Evolutionary conservation across 768 basidiomycete species (phyloP).

Genomic region (Boletellus emodensis): DNA sequence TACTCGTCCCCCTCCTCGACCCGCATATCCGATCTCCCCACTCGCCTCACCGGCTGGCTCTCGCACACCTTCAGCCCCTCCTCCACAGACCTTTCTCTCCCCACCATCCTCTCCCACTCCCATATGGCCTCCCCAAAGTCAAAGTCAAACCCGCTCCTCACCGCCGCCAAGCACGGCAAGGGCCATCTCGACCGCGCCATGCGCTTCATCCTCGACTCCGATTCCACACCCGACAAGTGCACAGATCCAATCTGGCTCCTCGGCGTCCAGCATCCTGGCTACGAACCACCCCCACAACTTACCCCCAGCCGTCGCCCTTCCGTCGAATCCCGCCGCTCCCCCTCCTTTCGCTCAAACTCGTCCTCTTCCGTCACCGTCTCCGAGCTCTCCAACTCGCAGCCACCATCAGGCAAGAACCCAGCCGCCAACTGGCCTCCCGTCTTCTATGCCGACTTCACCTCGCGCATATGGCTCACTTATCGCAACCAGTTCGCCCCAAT

Average conservation of each 20-base stretch:
- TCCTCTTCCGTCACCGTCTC: slow-evolving; percentile 37
- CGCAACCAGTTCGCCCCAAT: slow-evolving; percentile 84
- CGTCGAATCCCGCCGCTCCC: slow-evolving; percentile 37
- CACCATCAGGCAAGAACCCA: slow-evolving; percentile 29
- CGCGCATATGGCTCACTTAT: slow-evolving; percentile 89
- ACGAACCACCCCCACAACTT: slow-evolving; percentile 41
- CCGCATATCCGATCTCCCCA: slow-evolving; percentile 66
- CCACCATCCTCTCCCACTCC: slow-evolving; percentile 51
- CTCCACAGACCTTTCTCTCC: slow-evolving; percentile 67
- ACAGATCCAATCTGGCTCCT: slow-evolving; percentile 85
- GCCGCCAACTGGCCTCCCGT: slow-evolving; percentile 65
- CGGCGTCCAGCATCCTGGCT: slow-evolving; percentile 77
- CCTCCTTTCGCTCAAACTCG: slow-evolving; percentile 43
- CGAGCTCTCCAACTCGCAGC: slow-evolving; percentile 37
- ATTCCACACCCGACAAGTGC: slow-evolving; percentile 80
- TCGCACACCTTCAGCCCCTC: slow-evolving; percentile 73
- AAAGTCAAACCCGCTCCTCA: slow-evolving; percentile 51
- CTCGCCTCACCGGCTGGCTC: slow-evolving; percentile 77
- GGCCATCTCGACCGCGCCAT: slow-evolving; percentile 80
- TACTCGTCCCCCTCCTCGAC: slow-evolving; percentile 44
- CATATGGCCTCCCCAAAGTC: slow-evolving; percentile 40
- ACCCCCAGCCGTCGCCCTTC: slow-evolving; percentile 37
- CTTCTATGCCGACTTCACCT: slow-evolving; percentile 88
- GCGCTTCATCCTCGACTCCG: slow-evolving; percentile 87
- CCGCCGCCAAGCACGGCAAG: slow-evolving; percentile 69